phyloP scores from a whole-genome alignment of 352 stramenopile genomes.

The Phytophthora pistaciae region DNA sequence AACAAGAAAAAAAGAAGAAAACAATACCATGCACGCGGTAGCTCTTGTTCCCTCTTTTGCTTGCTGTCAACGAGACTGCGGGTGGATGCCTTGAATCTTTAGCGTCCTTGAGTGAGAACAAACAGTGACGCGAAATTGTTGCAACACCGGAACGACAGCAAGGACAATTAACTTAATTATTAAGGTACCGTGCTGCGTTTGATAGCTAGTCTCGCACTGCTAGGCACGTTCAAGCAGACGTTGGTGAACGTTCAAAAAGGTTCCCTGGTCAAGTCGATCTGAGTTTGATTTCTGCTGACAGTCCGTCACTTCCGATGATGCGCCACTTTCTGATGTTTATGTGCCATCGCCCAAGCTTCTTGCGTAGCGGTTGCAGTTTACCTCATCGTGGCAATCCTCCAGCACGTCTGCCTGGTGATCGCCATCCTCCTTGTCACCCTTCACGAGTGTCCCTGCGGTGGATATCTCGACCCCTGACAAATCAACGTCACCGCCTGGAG shows the following conservation, averaged over 20 bases:
- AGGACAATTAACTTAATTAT: too few species aligned
- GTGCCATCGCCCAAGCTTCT: conserved; percentile 6
- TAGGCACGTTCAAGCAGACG: conserved; percentile 8
- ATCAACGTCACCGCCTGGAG: conserved; percentile 4
- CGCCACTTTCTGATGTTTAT: conserved; percentile 23
- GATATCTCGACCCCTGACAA: conserved; percentile 19
- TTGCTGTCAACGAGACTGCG: too few species aligned
- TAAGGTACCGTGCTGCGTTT: neutral
- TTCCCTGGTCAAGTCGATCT: too few species aligned
- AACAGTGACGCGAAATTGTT: neutral
- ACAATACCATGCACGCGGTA: neutral
- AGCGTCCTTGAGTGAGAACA: too few species aligned
- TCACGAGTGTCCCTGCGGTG: conserved; percentile 12
- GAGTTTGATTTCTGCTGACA: too few species aligned
- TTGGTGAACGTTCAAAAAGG: neutral
- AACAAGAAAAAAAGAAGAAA: conserved; percentile 34
- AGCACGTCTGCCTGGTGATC: conserved; percentile 2
- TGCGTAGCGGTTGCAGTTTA: conserved; percentile 16
- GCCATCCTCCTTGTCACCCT: conserved; percentile 2
- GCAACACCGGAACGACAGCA: neutral
- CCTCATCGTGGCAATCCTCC: conserved; percentile 35
- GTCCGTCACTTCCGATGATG: neutral
- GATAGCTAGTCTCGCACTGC: neutral
- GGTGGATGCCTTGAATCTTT: too few species aligned
- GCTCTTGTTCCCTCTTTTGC: neutral